Base-by-base conservation (phyloP, 306 rosid species). In the Malus sieversii region DNA sequence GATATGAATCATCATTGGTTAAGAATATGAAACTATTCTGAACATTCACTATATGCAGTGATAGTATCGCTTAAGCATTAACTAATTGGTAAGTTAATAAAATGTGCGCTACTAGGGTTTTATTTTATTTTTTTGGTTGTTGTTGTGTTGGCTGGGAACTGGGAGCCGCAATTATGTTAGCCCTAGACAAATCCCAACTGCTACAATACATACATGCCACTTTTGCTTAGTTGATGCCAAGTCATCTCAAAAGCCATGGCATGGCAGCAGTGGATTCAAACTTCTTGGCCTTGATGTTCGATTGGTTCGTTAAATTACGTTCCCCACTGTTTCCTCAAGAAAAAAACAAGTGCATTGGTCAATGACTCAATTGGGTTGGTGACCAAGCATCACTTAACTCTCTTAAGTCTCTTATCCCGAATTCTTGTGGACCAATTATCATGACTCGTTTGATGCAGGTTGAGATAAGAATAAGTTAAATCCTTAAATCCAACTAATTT, bases 311-410 rank as follows among this genome's bases (percentile, higher is more conserved):
- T 14, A 62, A 62, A 29, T 29, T 29, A 62, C 13, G 30, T 29
- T 11, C 38, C 67, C 40, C 25, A 29, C 5, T 14, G 38, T 62
- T 4, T 40, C 40, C 67, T 63, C 67, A 14, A 60, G 22, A 20
- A 19, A 65, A 19, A 11, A 11, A 60, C 18, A 0, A 60, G 9
- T 60, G 33, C 19, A 25, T 25, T 65, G 14, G 45, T 18, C 69
- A 32, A 63, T 63, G 42, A 23, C 52, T 64, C 60, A 11, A 25
- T 72, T 40, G 33, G 78, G 74, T 79, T 73, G 82, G 78, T 58
- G 51, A 44, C 70, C 79, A 23, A 68, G 68, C 70, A 59, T 15
- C 18, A n/a, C 4, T 6, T 73, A 44, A 38, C 44, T 10, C 35
- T 29, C 35, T 33, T 32, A 33, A 33, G 38, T 5, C 27, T 74